Conservation (phyloP, 306 rosid genomes). For the Trifolium repens region DNA sequence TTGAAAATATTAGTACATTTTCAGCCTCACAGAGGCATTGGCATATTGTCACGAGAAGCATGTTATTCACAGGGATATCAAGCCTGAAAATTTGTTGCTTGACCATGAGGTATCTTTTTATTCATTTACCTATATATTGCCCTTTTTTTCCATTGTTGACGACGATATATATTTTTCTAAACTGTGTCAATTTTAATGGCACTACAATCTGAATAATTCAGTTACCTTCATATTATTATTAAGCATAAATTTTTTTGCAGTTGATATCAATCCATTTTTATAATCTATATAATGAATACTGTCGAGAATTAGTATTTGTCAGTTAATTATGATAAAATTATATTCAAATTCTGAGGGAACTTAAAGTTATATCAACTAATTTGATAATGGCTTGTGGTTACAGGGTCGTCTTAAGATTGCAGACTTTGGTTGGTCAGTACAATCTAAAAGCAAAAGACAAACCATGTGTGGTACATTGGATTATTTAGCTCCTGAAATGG, state of each 20-base stretch:
- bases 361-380: slow-evolving; percentile 3
- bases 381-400: slow-evolving; percentile 14
- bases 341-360: not conserved
- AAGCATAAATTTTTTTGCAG: slow-evolving; percentile 1
- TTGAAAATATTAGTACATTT: slow-evolving; percentile 62
- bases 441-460: slow-evolving; percentile 74
- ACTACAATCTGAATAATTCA: not conserved
- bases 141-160: not conserved
- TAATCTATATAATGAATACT: not conserved
- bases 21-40: slow-evolving; percentile 84
- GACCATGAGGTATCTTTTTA: slow-evolving; percentile 71
- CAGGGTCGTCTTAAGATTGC: slow-evolving; percentile 94
- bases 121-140: not conserved
- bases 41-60: slow-evolving; percentile 88
- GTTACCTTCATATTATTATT: not conserved
- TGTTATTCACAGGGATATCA: slow-evolving; percentile 93
- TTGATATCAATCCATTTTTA: not conserved
- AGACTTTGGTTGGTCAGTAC: slow-evolving; percentile 98
- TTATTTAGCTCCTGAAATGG: slow-evolving; percentile 94
- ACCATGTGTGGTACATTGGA: slow-evolving; percentile 98
- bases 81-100: slow-evolving; percentile 88
- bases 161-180: not conserved
- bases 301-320: not conserved
- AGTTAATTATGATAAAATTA: not conserved
- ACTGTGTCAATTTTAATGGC: slow-evolving; percentile 1